A percentile compares a stretch with the other conserved stretches of the same genome.
These are phyloP conservation scores for Metschnikowia baotianmanensis DNA, from an alignment of 805 yeast genomes.

Conservation along the genomic window DNA sequence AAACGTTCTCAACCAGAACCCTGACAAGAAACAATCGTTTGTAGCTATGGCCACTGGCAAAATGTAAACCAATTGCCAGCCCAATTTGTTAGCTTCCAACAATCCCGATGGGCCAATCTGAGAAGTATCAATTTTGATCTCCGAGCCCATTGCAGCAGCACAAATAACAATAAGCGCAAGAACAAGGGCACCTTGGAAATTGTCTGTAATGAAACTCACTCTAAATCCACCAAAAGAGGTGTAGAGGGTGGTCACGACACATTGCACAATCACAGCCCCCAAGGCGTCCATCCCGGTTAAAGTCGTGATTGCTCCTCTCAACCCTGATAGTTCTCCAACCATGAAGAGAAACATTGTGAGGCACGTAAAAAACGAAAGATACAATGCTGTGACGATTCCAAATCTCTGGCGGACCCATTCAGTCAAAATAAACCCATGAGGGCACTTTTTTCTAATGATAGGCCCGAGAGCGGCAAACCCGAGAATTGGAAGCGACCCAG, in stretches of 20 bases:
- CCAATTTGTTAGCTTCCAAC: slow-evolving; percentile 63
- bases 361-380: slow-evolving; percentile 76
- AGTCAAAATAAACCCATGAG: slow-evolving; percentile 86
- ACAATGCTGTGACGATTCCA: slow-evolving; percentile 70
- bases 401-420: slow-evolving; percentile 91
- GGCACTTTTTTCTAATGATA: slow-evolving; percentile 69
- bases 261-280: slow-evolving; percentile 80
- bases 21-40: slow-evolving; percentile 85
- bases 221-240: slow-evolving; percentile 88
- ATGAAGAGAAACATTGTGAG: slow-evolving; percentile 81
- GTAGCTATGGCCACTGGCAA: slow-evolving; percentile 83
- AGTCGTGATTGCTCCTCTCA: slow-evolving; percentile 71
- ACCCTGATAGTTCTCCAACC: slow-evolving; percentile 83
- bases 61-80: slow-evolving; percentile 88
- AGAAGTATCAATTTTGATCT: slow-evolving; percentile 64
- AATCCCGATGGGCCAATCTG: slow-evolving; percentile 63
- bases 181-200: slow-evolving; percentile 77
- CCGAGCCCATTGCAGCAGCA: slow-evolving; percentile 73
- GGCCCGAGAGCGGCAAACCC: slow-evolving; percentile 87
- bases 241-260: slow-evolving; percentile 82
- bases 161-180: slow-evolving; percentile 65
- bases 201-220: slow-evolving; percentile 84
- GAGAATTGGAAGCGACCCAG: slow-evolving; percentile 82
- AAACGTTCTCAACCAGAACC: slow-evolving; percentile 93
- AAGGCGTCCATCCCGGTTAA: slow-evolving; percentile 77